Base-by-base conservation (phyloP, 2,329 filamentous ascomycete genomes). In the Xylariaceae sp. region DNA sequence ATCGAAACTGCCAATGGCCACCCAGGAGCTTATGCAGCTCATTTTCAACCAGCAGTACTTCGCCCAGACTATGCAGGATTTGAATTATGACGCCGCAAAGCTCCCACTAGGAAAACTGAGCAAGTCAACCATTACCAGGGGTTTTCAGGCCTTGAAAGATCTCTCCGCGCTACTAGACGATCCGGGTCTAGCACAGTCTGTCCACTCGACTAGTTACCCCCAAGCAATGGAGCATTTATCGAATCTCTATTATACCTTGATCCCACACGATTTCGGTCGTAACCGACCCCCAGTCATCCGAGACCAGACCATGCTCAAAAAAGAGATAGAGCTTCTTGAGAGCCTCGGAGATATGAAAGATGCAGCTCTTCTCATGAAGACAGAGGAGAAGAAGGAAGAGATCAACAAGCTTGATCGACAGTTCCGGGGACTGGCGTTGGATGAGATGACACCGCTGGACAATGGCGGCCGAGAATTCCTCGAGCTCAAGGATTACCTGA, bases 281-380 rank as follows among this genome's bases (percentile, higher is more conserved):
- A 77, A 78, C 34, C 73, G 82, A 0, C 87, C 88, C 0, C 85
- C 86, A 0, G 57, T 90, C 51, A 85, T 95, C 53, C 60, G 61
- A 26, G 67, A 66, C 30, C 58, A 76, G 16, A 50, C 51, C 2
- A 63, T 74, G 50, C 74, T 95, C 53, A 89, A 90, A 66, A 75
- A 67, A 53, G 89, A 95, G 64, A 76, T 91, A 51, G 84, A 87
- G 34, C 73, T 94, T 50, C 76, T 95, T 1, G 87, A 94, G 55
- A 86, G 81, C 46, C 68, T 95, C 59, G 83, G 81, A 2, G 87
- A 93, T 55, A 91, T 95, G 86, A 89, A 90, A 64, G 83, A 87
- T 45, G 83, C 87, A 2, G 78, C 81, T 17, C 76, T 83, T 19
- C 85, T 95, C 56, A 83, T 94, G 76, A 68, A 71, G 47, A 64